Evolutionary conservation across 768 basidiomycete genomes (phyloP), one percentile per base, ranked within the genome.

Genomic region (Russula foetens): DNA sequence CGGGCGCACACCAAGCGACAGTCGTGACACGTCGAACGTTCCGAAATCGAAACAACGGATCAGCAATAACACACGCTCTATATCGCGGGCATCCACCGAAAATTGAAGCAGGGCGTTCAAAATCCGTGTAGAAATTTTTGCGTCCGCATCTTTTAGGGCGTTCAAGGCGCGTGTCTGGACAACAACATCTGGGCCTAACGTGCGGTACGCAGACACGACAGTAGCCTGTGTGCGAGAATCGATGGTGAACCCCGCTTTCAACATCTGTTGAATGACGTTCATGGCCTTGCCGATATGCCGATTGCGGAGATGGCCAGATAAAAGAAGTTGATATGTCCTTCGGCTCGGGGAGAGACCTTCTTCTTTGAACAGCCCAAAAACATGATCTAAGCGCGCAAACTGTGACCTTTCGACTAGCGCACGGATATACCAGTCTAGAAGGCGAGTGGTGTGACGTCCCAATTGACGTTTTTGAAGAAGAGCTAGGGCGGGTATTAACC

Each of bases 371-470:
- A 84, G 77, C 28, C 75, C 68, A 46, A 86, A 70, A 2, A 80
- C 74, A 43, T 67, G 69, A 59, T 75, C 71, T 26, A 91, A 72
- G 7, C 67, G 68, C 26, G 71, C 68, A 65, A 79, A 45, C 31
- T 77, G 71, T 58, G 79, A 73, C 5, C 72, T 74, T 69, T 89
- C 84, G 59, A 84, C 70, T 43, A 83, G 67, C 1, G 87, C 85
- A 39, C 82, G 80, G 8, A 79, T 74, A 50, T 81, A 80, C 88
- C 87, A 90, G 69, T 92, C 84, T 62, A 92, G 76, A 24, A 91
- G 74, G 33, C 82, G 79, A 31, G 72, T 64, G 3, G 82, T 84
- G 2, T 78, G 75, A 54, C 73, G 74, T 45, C 80, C 79, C 17
- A 77, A 75, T 23, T 83, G 79, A 38, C 74, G 69, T 63, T 74